These are phyloP conservation scores for Allomyces macrogynus DNA, from an alignment of 192 early-diverging fungal genomes.

Conservation along the genomic window DNA sequence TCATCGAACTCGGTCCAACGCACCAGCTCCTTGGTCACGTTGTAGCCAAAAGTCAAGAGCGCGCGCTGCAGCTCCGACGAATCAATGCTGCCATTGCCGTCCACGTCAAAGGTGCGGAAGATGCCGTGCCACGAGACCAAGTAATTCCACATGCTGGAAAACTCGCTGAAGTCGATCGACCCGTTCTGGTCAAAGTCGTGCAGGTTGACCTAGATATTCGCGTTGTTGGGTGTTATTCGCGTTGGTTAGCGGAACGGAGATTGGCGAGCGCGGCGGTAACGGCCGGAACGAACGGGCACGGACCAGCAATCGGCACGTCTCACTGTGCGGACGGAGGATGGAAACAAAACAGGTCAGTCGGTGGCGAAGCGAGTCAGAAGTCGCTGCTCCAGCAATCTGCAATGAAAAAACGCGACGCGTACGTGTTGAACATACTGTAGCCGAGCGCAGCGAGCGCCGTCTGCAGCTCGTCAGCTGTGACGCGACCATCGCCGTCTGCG, in stretches of 20 bases:
- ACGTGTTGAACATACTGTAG: background rate
- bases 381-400: background rate
- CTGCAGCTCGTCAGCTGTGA: constrained; percentile 49
- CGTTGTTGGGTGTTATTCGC: background rate
- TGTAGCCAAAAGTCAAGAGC: constrained; percentile 52
- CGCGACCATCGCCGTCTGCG: constrained; percentile 43
- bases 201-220: background rate
- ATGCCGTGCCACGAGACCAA: constrained; percentile 66
- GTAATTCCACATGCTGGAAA: constrained; percentile 57
- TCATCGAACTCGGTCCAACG: too few relatives aligned
- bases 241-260: too few relatives aligned
- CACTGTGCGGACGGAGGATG: constrained; percentile 16
- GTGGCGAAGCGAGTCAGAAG: constrained; percentile 2
- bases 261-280: background rate
- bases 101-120: constrained; percentile 56
- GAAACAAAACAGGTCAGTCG: constrained; percentile 51
- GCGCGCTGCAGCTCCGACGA: constrained; percentile 47
- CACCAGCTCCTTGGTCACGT: constrained; percentile 20
- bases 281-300: constrained; percentile 40
- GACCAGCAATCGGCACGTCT: constrained; percentile 63
- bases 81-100: constrained; percentile 55
- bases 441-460: constrained; percentile 20
- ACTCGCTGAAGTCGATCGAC: constrained; percentile 54
- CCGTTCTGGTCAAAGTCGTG: constrained; percentile 40
- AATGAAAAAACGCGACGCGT: background rate